Base-by-base conservation (phyloP, 1,284 basidiomycete species). In the Pterulicium gracile region DNA sequence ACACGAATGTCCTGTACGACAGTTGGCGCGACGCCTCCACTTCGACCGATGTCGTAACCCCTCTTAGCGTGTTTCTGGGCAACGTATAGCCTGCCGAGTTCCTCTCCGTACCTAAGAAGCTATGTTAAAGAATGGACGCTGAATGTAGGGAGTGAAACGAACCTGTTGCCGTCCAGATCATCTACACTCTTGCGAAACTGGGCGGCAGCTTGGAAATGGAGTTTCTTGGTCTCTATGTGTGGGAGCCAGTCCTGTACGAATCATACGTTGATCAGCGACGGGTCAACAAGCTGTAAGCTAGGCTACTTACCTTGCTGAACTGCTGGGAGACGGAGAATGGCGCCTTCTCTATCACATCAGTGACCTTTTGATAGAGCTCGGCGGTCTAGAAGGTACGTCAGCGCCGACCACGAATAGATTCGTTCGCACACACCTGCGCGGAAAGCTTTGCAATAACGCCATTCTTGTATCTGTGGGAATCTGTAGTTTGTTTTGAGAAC, bases 151-250 rank as follows among this genome's bases (percentile, higher is more conserved):
- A 42, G 15, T 32, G 39, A 17, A 15, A 55, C 65, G 36, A 47
- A 81, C 85, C 79, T 77, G 62, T 81, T 84, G 40, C 79, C 76
- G 52, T 89, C 91, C n/a, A 90, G 74, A 58, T 98, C 94, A 47
- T 95, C 93, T 49, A 90, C 72, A 56, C 88, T 88, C 62, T 94
- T 87, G 27, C 95, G 75, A 58, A 84, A 95, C 57, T 93, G 88
- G 2, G 95, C 81, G 1, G 89, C 95, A 1, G 92, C 92, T 40
- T 77, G 74, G 58, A 98, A 98, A 64, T 98, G 95, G 47, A 75
- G 68, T 39, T 72, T 66, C 64, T 98, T 98, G 13, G 87, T 77
- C 52, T 85, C 81, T 2, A 96, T 69, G 60, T 97, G 92, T 3
- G 79, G 66, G 4, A 85, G 56, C 89, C 92, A 96, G 22, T 77